Conservation (phyloP, 2,329 filamentous ascomycete genomes). For the Ophiostoma perfectum region DNA sequence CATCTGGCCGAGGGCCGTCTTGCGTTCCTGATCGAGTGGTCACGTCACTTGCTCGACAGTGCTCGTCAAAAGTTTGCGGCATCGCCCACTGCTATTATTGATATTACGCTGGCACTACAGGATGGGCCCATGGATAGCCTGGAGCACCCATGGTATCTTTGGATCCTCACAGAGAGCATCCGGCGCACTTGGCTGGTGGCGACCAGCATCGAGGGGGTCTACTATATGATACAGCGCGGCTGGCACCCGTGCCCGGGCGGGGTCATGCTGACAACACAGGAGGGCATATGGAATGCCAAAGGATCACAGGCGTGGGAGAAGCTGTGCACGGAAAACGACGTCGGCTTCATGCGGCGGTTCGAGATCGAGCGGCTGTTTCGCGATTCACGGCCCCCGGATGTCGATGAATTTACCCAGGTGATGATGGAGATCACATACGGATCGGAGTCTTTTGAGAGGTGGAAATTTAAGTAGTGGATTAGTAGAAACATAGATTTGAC, state of each 20-base stretch:
- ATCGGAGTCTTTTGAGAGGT: not conserved
- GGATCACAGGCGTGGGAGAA: slow-evolving; percentile 28
- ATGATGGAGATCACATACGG: slow-evolving; percentile 2
- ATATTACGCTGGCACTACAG: slow-evolving; percentile 15
- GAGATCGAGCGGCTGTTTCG: not conserved
- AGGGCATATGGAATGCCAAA: slow-evolving; percentile 31
- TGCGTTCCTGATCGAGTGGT: not conserved
- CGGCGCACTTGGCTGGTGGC: slow-evolving; percentile 31
- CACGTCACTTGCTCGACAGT: not conserved
- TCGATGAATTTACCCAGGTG: not conserved
- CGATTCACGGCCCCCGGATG: not conserved
- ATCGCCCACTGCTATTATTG: not conserved
- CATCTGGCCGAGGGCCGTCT: slow-evolving; percentile 34
- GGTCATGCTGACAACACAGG: slow-evolving; percentile 28
- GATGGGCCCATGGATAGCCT: slow-evolving; percentile 14
- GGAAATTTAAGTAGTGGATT: not conserved
- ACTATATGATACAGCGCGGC: slow-evolving; percentile 28
- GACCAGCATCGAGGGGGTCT: slow-evolving; percentile 25
- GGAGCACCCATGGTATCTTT: slow-evolving; percentile 28
- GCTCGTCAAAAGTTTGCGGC: not conserved
- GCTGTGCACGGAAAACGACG: slow-evolving; percentile 9
- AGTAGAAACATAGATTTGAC: not conserved
- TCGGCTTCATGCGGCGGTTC: slow-evolving; percentile 5
- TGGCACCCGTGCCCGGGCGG: slow-evolving; percentile 29
- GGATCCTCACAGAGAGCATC: slow-evolving; percentile 34